Base-by-base conservation (phyloP, 2,329 filamentous ascomycete genomes). In the Mycosphaerella sp. region DNA sequence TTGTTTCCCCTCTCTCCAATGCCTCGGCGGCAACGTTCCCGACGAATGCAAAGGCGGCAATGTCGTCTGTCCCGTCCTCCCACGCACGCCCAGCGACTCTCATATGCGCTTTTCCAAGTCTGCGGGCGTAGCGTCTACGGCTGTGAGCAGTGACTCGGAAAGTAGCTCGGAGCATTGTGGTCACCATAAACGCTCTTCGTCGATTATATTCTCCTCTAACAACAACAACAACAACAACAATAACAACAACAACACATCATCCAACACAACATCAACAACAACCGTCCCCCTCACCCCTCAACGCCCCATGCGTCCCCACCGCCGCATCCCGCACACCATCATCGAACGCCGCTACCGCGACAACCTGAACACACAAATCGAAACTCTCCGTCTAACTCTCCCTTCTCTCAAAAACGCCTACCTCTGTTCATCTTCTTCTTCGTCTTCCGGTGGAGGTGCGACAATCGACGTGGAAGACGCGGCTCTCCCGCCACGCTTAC, bases 311-410 rank as follows among this genome's bases (percentile, higher is more conserved):
- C 49, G 58, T n/a, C 61, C 55, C 6, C 59, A 60, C 41, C 57
- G 58, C 14, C 46, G 61, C n/a, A 61, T 63, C 45, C 61, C 61
- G 1, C 73, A 76, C 64, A 75, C 74, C 49, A 71, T 75, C 56
- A 73, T 76, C 50, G 73, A 76, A 58, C 71, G 72, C 45, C 72
- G 74, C 53, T 76, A 76, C 60, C 73, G 73, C 49, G 72, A 75
- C 48, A 74, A 72, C 3, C 68, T 76, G 46, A 75, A 75, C 63
- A 72, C 72, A 1, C 73, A 74, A 54, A 69, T 75, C 45, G 73
- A 76, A 12, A 71, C 71, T 0, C 65, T 76, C 6, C 68, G 59
- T 57, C 66, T 39, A 67, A 73, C 49, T 2, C 67, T 75, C 0
- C 73, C 72, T 0, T 68, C 69, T 1, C 67, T 75, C 2, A 71